Evolutionary conservation across 352 stramenopile genomes (phyloP), one percentile per base, ranked within the genome.

Genomic region (Globisporangium camurandrum): DNA sequence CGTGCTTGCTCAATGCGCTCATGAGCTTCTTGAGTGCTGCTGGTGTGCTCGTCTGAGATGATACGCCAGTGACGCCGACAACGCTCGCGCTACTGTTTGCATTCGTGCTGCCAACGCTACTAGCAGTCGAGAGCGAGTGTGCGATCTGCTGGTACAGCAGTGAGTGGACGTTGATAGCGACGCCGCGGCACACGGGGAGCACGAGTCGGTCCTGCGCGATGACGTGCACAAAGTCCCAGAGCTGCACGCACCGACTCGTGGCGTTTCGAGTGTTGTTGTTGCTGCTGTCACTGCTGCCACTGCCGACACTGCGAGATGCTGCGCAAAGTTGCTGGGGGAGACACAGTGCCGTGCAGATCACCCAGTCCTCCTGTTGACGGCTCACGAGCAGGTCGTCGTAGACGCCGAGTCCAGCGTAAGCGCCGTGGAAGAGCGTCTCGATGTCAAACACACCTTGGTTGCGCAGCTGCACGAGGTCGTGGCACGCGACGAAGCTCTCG

Each of bases 171-270:
- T 86, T 85, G 20, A 79, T 59, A 6, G 62, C 56, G 3, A 71
- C n/a, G 46, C 73, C 65, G 22, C 73, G 66, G 46, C 69, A 59
- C 22, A 86, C 52, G 4, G 62, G 42, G 3, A 80, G 23, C 26
- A 86, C 60, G 8, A 88, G 51, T 2, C 63, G 73, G 31, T 84
- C 71, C 33, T 74, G 51, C 0, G 59, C 60, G n/a, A 82, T 58
- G 27, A 76, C 51, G 43, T 82, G 58, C 48, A 85, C 62, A 37
- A 84, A 81, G 44, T 80, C 61, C 75, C 72, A 85, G 17, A 86
- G 56, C 26, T 62, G 49, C n/a, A 70, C 54, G 45, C 16, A 11
- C 9, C 28, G 9, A 11, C 27, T 22, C 4, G 3, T 14, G 2
- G 44, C 30, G 17, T 10, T 20, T 4, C 2, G 2, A 19, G 17